Evolutionary conservation across 495 filamentous ascomycete genomes (phyloP), one percentile per base, ranked within the genome.

Genomic region (Sporormia fimetaria): DNA sequence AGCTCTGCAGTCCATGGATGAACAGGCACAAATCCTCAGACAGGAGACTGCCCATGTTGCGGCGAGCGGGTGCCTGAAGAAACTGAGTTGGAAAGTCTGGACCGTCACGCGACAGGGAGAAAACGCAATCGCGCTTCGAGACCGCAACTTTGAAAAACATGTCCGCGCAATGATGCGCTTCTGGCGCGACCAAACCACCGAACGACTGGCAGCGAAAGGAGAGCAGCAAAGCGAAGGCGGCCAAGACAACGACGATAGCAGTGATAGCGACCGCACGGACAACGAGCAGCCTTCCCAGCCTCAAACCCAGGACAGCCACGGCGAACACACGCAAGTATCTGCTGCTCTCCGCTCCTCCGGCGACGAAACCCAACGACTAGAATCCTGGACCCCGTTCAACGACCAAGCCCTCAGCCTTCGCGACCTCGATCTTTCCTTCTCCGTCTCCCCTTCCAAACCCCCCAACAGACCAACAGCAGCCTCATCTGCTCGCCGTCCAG

Each of bases 401-500:
- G 67, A 66, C 10, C 15, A 16, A 6, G 70, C 66, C 4, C 65
- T 76, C 44, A 69, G 70, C 36, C 38, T 65, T 26, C 63, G 55
- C 31, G 59, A 69, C 16, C 39, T 51, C 12, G 38, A 48, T 40
- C 31, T 60, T 43, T 24, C 48, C 26, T 18, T 61, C 42, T 38
- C 54, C 29, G 20, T 44, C 24, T 37, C 39, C 4, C 45, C 30
- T 10, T 11, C 8, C 24, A 27, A 17, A 18, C 32, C 23, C 21
- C 37, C 9, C 42, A 39, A 9, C 27, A 24, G 11, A 34, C 16
- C 39, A 23, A 21, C 33, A 7, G 11, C 22, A 5, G 20, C 25
- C 6, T 15, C 12, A 42, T 2, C 33, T 15, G 23, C 30, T 7
- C 16, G 37, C 14, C 14, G 7, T 6, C 17, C 39, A 3, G 14